Evolutionary conservation across 2,329 filamentous ascomycete species (phyloP), one percentile per base, ranked within the genome.

Genomic region (Lithohypha guttulata): DNA sequence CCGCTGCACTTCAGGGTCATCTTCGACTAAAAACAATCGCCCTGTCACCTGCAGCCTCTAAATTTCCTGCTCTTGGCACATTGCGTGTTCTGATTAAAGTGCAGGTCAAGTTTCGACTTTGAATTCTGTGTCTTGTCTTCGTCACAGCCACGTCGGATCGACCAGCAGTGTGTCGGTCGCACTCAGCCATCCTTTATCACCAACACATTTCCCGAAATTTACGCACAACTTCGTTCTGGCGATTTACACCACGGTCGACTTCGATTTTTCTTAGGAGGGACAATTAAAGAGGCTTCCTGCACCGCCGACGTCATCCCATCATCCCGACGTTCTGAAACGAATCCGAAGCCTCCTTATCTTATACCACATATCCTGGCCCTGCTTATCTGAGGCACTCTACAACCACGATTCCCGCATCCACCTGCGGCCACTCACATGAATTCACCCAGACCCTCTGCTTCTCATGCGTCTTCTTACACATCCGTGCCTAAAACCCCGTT

Each of bases 391-490:
- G n/a, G n/a, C n/a, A n/a, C n/a, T n/a, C n/a, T n/a, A n/a, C n/a
- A n/a, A n/a, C n/a, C n/a, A n/a, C n/a, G n/a, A n/a, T n/a, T n/a
- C 13, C 37, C 37, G 37, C 37, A 40, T 39, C 30, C 37, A 34
- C 37, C 37, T 33, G 37, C 37, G 37, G 37, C 37, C 37, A 40
- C 37, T 34, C 37, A 40, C 37, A 40, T 40, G 37, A 40, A 33
- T 40, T 27, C 29, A 33, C 21, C 37, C 20, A 34, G 29, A 33
- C 30, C 37, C 22, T 15, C 37, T 13, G 29, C 29, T 28, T 33
- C 37, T 7, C 21, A 26, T 6, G 19, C 29, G 10, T 34, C 37
- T 31, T 27, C 30, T 13, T 40, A 25, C 21, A 26, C 29, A 28
- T 33, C 37, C 18, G 29, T 11, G 19, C 37, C 37, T 20, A 40